phyloP scores from a whole-genome alignment of 345 rosid species.

The Dimocarpus longan region DNA sequence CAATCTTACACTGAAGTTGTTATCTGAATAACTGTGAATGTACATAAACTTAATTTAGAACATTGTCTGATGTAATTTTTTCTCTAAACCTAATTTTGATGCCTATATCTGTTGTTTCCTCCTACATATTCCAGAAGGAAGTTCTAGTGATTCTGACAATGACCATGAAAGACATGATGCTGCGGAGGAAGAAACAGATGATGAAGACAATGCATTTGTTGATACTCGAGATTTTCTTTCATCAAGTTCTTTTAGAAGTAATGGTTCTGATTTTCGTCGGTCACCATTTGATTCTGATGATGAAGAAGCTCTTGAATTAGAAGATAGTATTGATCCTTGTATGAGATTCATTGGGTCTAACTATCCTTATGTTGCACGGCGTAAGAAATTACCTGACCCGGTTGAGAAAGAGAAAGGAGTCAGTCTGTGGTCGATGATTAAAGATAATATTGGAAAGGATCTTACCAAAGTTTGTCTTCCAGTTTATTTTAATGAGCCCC shows the following conservation, averaged over 20 bases:
- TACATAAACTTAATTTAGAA: not conserved
- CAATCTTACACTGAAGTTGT: too few species aligned
- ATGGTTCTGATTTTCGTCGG: constrained; percentile 18
- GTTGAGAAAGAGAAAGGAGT: constrained; percentile 35
- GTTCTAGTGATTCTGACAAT: constrained; percentile 33
- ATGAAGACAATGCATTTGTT: constrained; percentile 28
- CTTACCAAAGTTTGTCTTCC: constrained; percentile 37
- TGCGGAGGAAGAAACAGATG: constrained; percentile 32
- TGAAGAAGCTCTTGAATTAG: constrained; percentile 21
- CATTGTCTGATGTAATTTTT: not conserved
- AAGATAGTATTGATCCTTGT: constrained; percentile 21
- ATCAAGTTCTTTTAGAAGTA: constrained; percentile 33
- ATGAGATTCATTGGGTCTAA: constrained; percentile 21
- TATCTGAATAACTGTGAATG: too few species aligned
- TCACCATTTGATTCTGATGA: constrained; percentile 28
- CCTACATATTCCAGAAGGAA: constrained; percentile 26
- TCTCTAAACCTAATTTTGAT: not conserved
- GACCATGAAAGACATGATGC: constrained; percentile 27
- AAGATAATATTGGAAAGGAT: constrained; percentile 43
- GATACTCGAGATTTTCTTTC: constrained; percentile 38
- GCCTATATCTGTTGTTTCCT: not conserved
- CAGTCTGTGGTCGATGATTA: constrained; percentile 41
- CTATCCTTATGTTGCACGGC: constrained; percentile 25
- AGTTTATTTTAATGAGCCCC: constrained; percentile 39
- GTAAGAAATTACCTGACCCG: constrained; percentile 38